Base-by-base conservation (phyloP, 345 rosid species). In the Pistacia atlantica region DNA sequence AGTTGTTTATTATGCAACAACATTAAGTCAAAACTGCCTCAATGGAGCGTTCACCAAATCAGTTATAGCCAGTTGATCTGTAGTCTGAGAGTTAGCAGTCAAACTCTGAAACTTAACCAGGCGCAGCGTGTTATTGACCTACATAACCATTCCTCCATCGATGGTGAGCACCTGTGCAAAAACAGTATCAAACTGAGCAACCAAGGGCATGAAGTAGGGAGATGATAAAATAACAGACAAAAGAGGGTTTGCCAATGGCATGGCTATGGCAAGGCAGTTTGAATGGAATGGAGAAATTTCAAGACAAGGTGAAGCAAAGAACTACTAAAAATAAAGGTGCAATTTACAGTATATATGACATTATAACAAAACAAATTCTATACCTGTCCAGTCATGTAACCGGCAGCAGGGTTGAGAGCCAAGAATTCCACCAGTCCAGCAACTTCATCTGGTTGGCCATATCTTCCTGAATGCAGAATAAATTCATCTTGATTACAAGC, bases 141-240 rank as follows among this genome's bases (percentile, higher is more conserved):
- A 96, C 90, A 96, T 91, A 35, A 92, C 97, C 91, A 96, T 93
- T 62, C 99, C 99, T 69, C 99, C 99, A 73, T 96, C 99, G 56
- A 96, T 91, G 65, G 99, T 85, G 42, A 91, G 81, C 35, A 86
- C 91, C 99, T 96, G 97, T 89, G 69, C 71, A 35, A 71, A 60
- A 79, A 81, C 6, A 35, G 20, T 11, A 65, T 22, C 33, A 58
- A 59, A 38, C 13, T 81, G 8, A 56, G 67, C 13, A 71, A 45
- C 67, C 59, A 49, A 17, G 75, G 46, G 28, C 64, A 73, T 2
- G 37, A 58, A 55, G 65, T 8, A 17, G 10, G 51, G 65, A 25
- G 14, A 18, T 1, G 45, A 12, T 22, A 13, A 56, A 38, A 4
- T 12, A 42, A 55, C 8, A 6, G 11, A 12, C 55, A 11, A 38